Evolutionary conservation across 192 early-diverging fungal species (phyloP), one percentile per base, ranked within the genome.

Genomic region (Entomortierella beljakovae): DNA sequence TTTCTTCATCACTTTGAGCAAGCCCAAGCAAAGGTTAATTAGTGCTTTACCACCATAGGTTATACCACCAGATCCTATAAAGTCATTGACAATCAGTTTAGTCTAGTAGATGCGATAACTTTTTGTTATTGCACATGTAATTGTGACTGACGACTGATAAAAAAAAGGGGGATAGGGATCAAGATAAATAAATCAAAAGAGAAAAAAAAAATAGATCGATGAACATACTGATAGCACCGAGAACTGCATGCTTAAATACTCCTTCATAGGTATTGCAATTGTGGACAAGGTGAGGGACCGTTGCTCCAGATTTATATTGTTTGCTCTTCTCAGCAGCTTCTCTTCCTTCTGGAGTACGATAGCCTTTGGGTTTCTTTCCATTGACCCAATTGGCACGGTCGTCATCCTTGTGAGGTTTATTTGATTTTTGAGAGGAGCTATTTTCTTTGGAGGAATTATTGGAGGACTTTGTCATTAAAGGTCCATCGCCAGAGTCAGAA

Each of bases 1-100:
- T 58, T 66, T 61, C 46, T 79, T 79, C 74, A 79, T 69, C 54
- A 79, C 10, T 54, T 79, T 79, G 26, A 79, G 28, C 74, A 79
- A 59, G 61, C 74, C 74, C 55, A 79, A 31, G 48, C 74, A 79
- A 10, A 79, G 49, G 48, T 79, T 79, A 10, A 79, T 66, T 23
- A 79, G 43, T 18, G 74, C 74, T 16, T 79, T 79, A 25, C 40
- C 55, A 40, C 66, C 74, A 64, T 79, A 79, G 1, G 74, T 53
- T 9, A 79, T 54, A 50, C 65, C 65, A 23, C 43, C 61, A 26
- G 74, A 79, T 2, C 74, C 74, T 79, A 69, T 28, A 33, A 13
- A 35, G 25, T 34, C 16, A 50, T 10, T 38, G 32, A 16, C 2
- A 11, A 25, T 38, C 40, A 23, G 16, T 29, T 28, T 28, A 43